These are phyloP conservation scores for Microbotryomycetes sp. DNA, from an alignment of 1,284 basidiomycete genomes.

Conservation along the genomic window DNA sequence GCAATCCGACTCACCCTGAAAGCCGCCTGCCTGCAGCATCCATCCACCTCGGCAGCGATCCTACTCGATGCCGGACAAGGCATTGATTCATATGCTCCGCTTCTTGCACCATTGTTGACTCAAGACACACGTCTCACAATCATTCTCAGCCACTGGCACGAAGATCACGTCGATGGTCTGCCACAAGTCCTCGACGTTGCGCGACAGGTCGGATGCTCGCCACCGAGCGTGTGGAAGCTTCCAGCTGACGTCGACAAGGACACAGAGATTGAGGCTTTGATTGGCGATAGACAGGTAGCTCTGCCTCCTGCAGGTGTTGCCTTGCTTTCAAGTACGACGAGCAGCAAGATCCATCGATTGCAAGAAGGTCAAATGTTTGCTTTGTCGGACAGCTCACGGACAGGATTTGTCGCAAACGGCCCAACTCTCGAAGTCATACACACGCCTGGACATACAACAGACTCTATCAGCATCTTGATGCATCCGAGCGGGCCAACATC, in stretches of 20 bases:
- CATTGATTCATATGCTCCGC: slow-evolving; percentile 53
- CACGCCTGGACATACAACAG: slow-evolving; percentile 84
- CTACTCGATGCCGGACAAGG: slow-evolving; percentile 88
- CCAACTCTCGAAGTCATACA: slow-evolving; percentile 58
- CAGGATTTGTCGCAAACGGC: slow-evolving; percentile 55
- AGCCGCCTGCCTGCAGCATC: slow-evolving; percentile 3
- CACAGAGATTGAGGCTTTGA: slow-evolving; percentile 1
- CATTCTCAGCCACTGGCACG: slow-evolving; percentile 83
- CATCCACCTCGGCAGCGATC: slow-evolving; percentile 56
- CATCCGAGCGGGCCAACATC: slow-evolving; percentile 26
- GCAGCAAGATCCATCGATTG: slow-evolving; percentile 47
- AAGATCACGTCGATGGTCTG: slow-evolving; percentile 77
- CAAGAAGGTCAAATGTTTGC: slow-evolving; percentile 49
- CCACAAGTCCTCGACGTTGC: slow-evolving; percentile 64
- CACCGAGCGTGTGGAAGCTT: slow-evolving; percentile 20
- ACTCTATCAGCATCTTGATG: slow-evolving; percentile 57
- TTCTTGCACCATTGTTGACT: slow-evolving; percentile 40
- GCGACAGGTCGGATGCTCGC: slow-evolving; percentile 41
- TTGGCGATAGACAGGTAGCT: not conserved
- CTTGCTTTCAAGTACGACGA: slow-evolving; percentile 20
- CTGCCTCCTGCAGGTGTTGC: slow-evolving; percentile 36
- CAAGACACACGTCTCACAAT: slow-evolving; percentile 54
- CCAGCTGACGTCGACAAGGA: slow-evolving; percentile 6
- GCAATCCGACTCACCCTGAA: too few relatives aligned
- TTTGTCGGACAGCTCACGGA: slow-evolving; percentile 46